Evolutionary conservation across 2,329 filamentous ascomycete species (phyloP), one percentile per base, ranked within the genome.

Genomic region (Purpureocillium lavendulum): DNA sequence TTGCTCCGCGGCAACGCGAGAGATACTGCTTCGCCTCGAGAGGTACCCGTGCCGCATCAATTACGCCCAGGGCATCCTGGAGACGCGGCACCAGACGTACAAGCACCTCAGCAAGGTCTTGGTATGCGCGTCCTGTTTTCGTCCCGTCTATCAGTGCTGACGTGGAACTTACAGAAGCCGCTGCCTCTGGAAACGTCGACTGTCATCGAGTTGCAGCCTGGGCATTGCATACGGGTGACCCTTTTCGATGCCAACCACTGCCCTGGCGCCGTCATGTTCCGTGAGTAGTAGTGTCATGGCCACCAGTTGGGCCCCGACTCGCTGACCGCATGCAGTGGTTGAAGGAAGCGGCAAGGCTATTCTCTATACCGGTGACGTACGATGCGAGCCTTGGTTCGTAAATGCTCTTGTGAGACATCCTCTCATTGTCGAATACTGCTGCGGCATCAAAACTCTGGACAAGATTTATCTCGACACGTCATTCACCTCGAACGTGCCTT

Each of bases 231-330:
- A 17, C 78, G 80, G 35, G 86, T 94, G 14, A 96, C 88, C 0
- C 68, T 96, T 0, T 76, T 96, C 38, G 84, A 95, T 64, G 88
- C 90, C 2, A 96, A 97, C 51, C 90, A 96, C 56, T 97, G 90
- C 51, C 75, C 83, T 1, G 89, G 90, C 0, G 81, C 87, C 14
- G 87, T 92, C 14, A 94, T 95, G 87, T 96, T 96, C 54, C 67
- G 75, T 78, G 56, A 47, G 73, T 58, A 2, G 10, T 26, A 26
- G 6, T 26, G 21, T 26, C 21, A 26, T n/a, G n/a, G n/a, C n/a
- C n/a, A n/a, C n/a, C 1, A 5, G 2, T 14, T 4, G 9, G 1
- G 2, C 2, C 12, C 36, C 45, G 15, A 48, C 7, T 33, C 13
- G 15, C 17, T 36, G 28, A 31, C n/a, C 13, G 1, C 9, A 8